Evolutionary conservation across 805 yeast genomes (phyloP), one percentile per base, ranked within the genome.

Genomic region (Schwanniomyces polymorphus): DNA sequence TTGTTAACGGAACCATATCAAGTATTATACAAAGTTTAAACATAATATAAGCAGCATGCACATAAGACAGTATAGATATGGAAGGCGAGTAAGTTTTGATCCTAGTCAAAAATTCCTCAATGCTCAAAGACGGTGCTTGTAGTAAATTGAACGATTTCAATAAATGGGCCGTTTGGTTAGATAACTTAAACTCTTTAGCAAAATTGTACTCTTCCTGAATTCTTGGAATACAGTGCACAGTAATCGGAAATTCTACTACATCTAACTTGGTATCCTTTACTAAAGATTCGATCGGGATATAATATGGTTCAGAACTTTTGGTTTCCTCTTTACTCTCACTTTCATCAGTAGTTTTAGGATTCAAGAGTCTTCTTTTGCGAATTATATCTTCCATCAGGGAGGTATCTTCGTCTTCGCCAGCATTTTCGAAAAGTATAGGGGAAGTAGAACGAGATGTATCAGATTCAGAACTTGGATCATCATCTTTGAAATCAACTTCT

Each of bases 81-180:
- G 74, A 62, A 2, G 75, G 59, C 39, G 74, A 67, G 52, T 72
- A 73, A 4, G 72, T 70, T 44, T 65, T 63, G 37, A 73, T 68
- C 27, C 78, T 56, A 21, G 59, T 46, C 28, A 73, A 55, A 52
- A 68, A 73, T 39, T 70, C 63, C 35, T 60, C 67, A 12, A 71
- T 54, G n/a, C 68, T 46, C 26, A 72, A 46, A 8, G 67, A 56
- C 2, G 78, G 78, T 7, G 64, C 55, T 41, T 65, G 62, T 16
- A 68, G 58, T 28, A 73, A 57, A 42, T 67, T 64, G 46, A 73
- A 73, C 2, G 57, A 43, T 48, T 62, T 64, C 45, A 66, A 45
- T 5, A 72, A 58, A 46, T 61, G 69, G 26, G 53, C 51, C 27
- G 58, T 64, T 48, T 68, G 75, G 10, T 44, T 43, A 17, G 16